Evolutionary conservation across 78 protist species (phyloP).

Genomic region (Monosiga brevicollis): DNA sequence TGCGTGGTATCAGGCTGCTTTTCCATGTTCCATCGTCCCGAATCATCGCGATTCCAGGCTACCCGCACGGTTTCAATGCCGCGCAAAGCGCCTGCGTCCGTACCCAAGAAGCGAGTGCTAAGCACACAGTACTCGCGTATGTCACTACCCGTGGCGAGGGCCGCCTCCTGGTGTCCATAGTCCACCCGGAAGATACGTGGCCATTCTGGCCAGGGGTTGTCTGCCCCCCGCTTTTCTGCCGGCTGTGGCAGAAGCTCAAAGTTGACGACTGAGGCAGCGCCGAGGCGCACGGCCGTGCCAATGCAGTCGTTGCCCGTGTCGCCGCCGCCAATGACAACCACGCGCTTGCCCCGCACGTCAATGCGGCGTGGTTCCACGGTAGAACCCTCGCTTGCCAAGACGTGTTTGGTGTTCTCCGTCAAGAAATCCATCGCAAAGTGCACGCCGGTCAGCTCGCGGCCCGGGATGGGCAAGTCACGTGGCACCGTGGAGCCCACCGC

Average conservation of each 20-base stretch:
- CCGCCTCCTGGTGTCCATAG: slow-evolving; percentile 79
- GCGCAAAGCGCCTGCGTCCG: slow-evolving; percentile 6
- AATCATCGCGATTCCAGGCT: slow-evolving; percentile 22
- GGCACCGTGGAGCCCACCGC: slow-evolving; percentile 62
- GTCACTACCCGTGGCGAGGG: not conserved
- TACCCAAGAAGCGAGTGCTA: slow-evolving; percentile 44
- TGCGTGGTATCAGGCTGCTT: slow-evolving; percentile 21
- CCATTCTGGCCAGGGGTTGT: slow-evolving; percentile 67
- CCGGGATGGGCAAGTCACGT: slow-evolving; percentile 54
- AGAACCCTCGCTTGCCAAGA: not conserved
- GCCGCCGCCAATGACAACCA: slow-evolving; percentile 79
- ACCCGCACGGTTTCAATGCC: slow-evolving; percentile 45
- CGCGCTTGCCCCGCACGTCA: slow-evolving; percentile 58
- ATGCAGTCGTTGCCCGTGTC: slow-evolving; percentile 82
- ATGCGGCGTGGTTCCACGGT: too few relatives aligned
- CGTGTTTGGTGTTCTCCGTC: slow-evolving; percentile 12
- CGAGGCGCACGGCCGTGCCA: slow-evolving; percentile 48
- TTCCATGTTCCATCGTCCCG: slow-evolving; percentile 14
- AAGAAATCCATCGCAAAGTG: slow-evolving; percentile 69
- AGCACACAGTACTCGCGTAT: slow-evolving; percentile 42
- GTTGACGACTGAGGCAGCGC: slow-evolving; percentile 36
- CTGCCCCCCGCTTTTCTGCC: slow-evolving; percentile 19
- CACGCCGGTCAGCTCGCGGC: slow-evolving; percentile 55
- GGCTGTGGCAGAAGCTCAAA: slow-evolving; percentile 55
- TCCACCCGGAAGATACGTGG: slow-evolving; percentile 70